Evolutionary conservation across 177 flowering plant species (phyloP), one percentile per base, ranked within the genome.

Genomic region (Tripterygium wilfordii): DNA sequence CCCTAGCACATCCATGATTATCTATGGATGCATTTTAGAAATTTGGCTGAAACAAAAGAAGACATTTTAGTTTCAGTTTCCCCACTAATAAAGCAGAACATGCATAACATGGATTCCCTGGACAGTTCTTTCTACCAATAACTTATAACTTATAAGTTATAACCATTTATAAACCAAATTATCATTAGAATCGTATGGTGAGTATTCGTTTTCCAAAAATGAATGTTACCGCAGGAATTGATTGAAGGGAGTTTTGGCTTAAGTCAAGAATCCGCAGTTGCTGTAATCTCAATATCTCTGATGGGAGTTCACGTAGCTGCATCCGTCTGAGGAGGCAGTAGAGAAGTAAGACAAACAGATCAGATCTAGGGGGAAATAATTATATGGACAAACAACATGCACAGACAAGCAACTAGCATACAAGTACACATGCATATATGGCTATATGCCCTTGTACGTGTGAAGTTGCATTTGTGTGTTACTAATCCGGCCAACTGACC

Each of bases 231-330:
- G 66, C 72, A 21, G 96, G 83, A 55, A 88, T 65, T 14, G 66
- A 68, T 46, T 75, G 76, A 61, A 92, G 71, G 45, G 76, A 71
- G 63, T 92, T 92, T 67, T 84, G 96, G 64, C 99, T 74, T 65
- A 88, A 67, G 67, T 86, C 92, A 33, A 92, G 91, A 66, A 92
- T 75, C 51, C 63, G 79, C 40, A 92, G 68, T 28, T 76, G 72
- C 23, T 61, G 70, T 50, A 88, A 64, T 52, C 62, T 64, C 59
- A 69, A 33, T 66, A 88, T 45, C 45, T 76, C 89, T 51, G 71
- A 61, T 19, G 95, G 94, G 43, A 84, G 65, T 66, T 78, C 91
- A 35, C 47, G 59, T 40, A 88, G 66, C 47, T 65, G 87, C 76
- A 74, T 77, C 47, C 85, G 68, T 49, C 99, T 92, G 84, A 55